Percentiles rank a stretch among this genome's conserved stretches.
phyloP scores from a whole-genome alignment of 179 eudicot genomes.

The Carnegiea gigantea region DNA sequence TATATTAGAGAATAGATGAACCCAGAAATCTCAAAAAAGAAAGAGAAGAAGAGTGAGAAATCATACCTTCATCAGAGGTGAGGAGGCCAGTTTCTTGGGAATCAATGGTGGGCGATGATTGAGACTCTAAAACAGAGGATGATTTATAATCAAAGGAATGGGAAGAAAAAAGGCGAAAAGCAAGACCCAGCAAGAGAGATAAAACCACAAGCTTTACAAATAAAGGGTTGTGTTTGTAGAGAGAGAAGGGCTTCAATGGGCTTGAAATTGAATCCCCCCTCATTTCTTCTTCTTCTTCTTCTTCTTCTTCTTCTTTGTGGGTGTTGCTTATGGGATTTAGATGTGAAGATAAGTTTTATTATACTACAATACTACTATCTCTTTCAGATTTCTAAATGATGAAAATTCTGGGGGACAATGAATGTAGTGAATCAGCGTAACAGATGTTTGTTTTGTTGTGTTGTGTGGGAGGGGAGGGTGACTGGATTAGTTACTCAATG shows the following conservation, averaged over 20 bases:
- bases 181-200: conserved; percentile 40
- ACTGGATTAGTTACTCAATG: not conserved
- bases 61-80: conserved; percentile 20
- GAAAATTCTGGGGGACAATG: not conserved
- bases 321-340: not conserved
- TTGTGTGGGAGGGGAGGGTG: not conserved
- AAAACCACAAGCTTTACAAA: conserved; percentile 36
- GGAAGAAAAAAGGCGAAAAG: conserved; percentile 39
- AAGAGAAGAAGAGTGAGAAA: not conserved
- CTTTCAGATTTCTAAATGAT: too few species aligned
- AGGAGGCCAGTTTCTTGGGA: conserved; percentile 1
- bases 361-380: too few species aligned
- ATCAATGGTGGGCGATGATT: not conserved
- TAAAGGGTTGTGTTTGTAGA: conserved; percentile 26
- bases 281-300: conserved; percentile 18
- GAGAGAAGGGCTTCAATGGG: conserved; percentile 24
- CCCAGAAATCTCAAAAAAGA: not conserved
- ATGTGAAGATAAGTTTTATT: not conserved
- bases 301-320: not conserved
- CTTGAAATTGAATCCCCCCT: conserved; percentile 23
- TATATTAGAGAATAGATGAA: not conserved
- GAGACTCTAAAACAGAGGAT: conserved; percentile 15
- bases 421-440: not conserved
- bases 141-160: conserved; percentile 23
- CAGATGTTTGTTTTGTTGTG: not conserved